Evolutionary conservation across 805 yeast genomes (phyloP).

Genomic region (Candida dajiaensis): DNA sequence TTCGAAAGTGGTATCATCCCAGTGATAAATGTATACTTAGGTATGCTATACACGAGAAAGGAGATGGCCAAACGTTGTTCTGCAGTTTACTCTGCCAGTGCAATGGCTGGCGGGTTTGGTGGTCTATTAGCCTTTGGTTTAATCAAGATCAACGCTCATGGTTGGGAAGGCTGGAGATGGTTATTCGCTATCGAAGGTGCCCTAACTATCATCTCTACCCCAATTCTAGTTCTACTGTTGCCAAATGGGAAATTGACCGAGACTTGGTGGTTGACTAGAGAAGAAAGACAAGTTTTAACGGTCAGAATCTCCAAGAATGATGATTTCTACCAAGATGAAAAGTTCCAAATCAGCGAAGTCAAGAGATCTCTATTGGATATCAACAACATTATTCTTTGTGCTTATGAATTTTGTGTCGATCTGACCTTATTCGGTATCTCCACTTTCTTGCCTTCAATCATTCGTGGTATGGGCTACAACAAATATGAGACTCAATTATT

Average conservation of each 20-base stretch:
- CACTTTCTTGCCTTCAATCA: conserved; percentile 39
- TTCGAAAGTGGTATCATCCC: conserved; percentile 50
- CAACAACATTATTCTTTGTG: conserved; percentile 29
- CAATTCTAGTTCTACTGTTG: conserved; percentile 28
- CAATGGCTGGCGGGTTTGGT: conserved; percentile 44
- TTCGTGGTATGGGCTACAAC: conserved; percentile 38
- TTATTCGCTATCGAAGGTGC: conserved; percentile 46
- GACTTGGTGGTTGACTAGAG: conserved; percentile 34
- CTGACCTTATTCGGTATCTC: conserved; percentile 38
- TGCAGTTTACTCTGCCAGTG: conserved; percentile 20
- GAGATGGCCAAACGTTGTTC: conserved; percentile 42
- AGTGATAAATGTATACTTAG: conserved; percentile 39
- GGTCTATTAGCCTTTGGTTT: conserved; percentile 48
- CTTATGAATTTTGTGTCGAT: conserved; percentile 41
- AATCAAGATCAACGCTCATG: conserved; percentile 31
- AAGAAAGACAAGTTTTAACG: conserved; percentile 32
- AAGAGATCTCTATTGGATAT: conserved; percentile 32
- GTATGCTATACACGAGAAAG: conserved; percentile 40
- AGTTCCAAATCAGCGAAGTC: conserved; percentile 32
- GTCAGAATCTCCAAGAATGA: conserved; percentile 31
- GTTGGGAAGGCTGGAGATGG: conserved; percentile 44
- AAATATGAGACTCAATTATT: conserved; percentile 35
- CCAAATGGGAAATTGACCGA: conserved; percentile 33
- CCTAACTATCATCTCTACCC: conserved; percentile 33
- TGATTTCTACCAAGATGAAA: conserved; percentile 31